These are phyloP conservation scores for Boletus coccyginus DNA, from an alignment of 768 basidiomycete species.

Conservation along the genomic window DNA sequence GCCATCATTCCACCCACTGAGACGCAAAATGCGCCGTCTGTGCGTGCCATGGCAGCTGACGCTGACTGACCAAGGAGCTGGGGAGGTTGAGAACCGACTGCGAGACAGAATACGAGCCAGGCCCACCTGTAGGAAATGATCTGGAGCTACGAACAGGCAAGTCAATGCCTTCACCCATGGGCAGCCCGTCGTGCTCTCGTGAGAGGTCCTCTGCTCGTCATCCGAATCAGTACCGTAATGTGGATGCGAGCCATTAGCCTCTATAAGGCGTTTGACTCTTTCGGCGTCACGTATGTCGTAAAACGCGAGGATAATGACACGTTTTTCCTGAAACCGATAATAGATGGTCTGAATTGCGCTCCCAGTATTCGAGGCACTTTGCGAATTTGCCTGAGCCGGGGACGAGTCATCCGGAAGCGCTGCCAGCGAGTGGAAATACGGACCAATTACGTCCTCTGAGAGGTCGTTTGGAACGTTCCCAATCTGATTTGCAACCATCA, in stretches of 20 bases:
- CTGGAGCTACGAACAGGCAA: slow-evolving; percentile 45
- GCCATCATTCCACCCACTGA: slow-evolving; percentile 33
- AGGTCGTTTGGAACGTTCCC: slow-evolving; percentile 37
- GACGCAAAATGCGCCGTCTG: slow-evolving; percentile 52
- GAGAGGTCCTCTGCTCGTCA: slow-evolving; percentile 4
- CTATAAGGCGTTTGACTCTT: slow-evolving; percentile 43
- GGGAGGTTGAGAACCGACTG: slow-evolving; percentile 3
- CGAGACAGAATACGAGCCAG: slow-evolving; percentile 1
- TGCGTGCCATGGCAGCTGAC: slow-evolving; percentile 48
- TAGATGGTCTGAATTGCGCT: slow-evolving; percentile 55
- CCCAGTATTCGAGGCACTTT: slow-evolving; percentile 10
- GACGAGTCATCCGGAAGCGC: slow-evolving; percentile 12
- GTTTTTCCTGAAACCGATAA: slow-evolving; percentile 45
- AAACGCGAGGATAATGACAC: slow-evolving; percentile 59
- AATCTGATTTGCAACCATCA: slow-evolving; percentile 32
- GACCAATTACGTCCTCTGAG: slow-evolving; percentile 28
- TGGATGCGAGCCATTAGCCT: slow-evolving; percentile 14
- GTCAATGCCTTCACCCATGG: slow-evolving; percentile 30
- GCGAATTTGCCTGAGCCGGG: slow-evolving; percentile 3
- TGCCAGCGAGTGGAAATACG: slow-evolving; percentile 30
- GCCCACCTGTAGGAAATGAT: slow-evolving; percentile 46
- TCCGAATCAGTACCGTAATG: not conserved
- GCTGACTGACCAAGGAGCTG: slow-evolving; percentile 51
- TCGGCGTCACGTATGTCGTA: slow-evolving; percentile 57
- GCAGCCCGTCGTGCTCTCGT: not conserved